Base-by-base conservation (phyloP, 2,329 filamentous ascomycete species). In the Nigrospora osmanthi region DNA sequence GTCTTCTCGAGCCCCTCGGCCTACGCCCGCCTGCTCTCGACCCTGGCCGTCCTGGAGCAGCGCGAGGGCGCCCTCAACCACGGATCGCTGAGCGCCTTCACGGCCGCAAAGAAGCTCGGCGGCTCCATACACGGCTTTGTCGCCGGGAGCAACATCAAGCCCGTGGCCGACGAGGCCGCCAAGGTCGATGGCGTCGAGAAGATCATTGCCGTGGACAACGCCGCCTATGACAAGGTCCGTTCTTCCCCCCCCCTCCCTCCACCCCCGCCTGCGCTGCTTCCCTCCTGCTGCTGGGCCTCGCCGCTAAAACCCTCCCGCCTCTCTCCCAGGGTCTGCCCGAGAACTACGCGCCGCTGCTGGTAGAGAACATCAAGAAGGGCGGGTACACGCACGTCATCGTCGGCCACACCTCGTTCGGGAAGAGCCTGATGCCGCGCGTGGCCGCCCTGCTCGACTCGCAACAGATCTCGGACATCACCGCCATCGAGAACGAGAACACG, bases 311-410 rank as follows among this genome's bases (percentile, higher is more conserved):
- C 17, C 14, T 17, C 17, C 19, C 36, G n/a, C 36, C 23, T 44
- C 61, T 40, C 36, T n/a, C 42, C 28, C 53, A 89, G 87, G 89
- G 89, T 41, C 78, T 98, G 2, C 83, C 93, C 43, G 93, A 98
- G 71, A 96, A 88, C 73, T 97, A 80, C 61, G 93, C 91, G n/a
- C 87, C 89, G 45, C 74, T 98, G 39, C 75, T 98, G 35, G 86
- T 89, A 42, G 91, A 97, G 66, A 98, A 97, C 67, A 91, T 97
- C 68, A 95, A 95, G 72, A 93, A 93, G 64, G 90, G 88, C 49
- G 87, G 84, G 48, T 97, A 89, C 66, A 95, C 90, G 49, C 93
- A 98, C 62, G 79, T 98, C 52, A 77, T 98, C 58, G 87, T 85
- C 35, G 85, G 87, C 45, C 89, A 97, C 71, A 93, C 90, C 19